Base-by-base conservation (phyloP, 306 rosid genomes). In the Fagus sylvatica region DNA sequence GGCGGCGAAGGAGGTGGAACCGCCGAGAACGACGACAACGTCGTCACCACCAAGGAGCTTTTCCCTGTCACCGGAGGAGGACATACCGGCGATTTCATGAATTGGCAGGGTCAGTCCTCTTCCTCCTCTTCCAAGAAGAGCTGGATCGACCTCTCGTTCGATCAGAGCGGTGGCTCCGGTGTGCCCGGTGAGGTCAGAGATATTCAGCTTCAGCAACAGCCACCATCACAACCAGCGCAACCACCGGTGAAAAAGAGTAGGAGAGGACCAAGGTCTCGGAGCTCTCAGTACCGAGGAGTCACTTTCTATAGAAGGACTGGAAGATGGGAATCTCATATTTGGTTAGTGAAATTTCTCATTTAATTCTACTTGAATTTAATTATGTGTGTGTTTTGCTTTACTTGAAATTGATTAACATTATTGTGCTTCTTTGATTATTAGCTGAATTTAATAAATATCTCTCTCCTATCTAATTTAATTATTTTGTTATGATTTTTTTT, bases 321-420 rank as follows among this genome's bases (percentile, higher is more conserved):
- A 66, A 85, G 99, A 91, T 95, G 99, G 99, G 99, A 95, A 85
- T 95, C 99, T 55, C 99, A 95, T 89, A 96, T 96, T 83, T 96
- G 99, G 99, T 96, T 59, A 43, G 96, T 82, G 74, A 84, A 69
- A 75, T 80, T 76, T 87, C 43, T 39, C 56, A 28, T 46, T 32
- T 74, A 30, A 49, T 17, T 74, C 74, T 66, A 62, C 43, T 74
- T 42, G 53, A 55, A 19, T 43, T 60, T 37, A 42, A 61, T 71
- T 62, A 37, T 28, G 32, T 11, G 51, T 16, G 36, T 37, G 13
- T 42, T 37, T 22, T 82, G 53, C 2, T 37, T 43, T 46, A 10
- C 32, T 75, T 51, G 19, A 53, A 30, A 16, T 6, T 17, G 33
- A 39, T 37, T 7, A 37, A 17, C 7, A 66, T 39, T 39, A 12